A percentile compares a stretch with the other conserved stretches of the same genome.
Evolutionary conservation across 2,329 filamentous ascomycete genomes (phyloP).

Genomic region (Penicillium glabrum): DNA sequence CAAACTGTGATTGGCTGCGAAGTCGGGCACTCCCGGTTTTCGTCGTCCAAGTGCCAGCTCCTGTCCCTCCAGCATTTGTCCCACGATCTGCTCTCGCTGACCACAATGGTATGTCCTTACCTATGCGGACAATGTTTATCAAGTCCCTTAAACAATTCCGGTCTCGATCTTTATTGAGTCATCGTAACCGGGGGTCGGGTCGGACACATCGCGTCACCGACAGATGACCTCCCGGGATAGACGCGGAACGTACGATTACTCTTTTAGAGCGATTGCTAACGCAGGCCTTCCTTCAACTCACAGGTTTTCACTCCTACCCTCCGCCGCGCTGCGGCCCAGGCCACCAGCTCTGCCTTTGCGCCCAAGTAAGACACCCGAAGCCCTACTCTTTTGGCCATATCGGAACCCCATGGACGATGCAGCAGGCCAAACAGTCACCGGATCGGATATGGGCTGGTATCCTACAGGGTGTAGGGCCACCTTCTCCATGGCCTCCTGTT

Average conservation of each 20-base stretch:
- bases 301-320: constrained; percentile 36
- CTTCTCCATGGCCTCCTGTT: not conserved
- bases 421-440: not conserved
- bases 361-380: constrained; percentile 51
- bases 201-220: constrained; percentile 4
- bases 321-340: constrained; percentile 42
- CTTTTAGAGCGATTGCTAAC: constrained; percentile 20
- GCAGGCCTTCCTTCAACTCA: constrained; percentile 1
- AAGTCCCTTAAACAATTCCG: not conserved
- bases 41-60: constrained; percentile 28
- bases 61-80: constrained; percentile 27
- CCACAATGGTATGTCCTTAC: constrained; percentile 33
- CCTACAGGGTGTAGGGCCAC: not conserved
- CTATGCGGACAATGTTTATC: not conserved
- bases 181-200: not conserved
- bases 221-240: constrained; percentile 13
- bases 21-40: constrained; percentile 37
- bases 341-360: constrained; percentile 58
- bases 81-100: constrained; percentile 24
- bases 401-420: not conserved
- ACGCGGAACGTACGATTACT: constrained; percentile 1
- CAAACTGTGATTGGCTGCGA: constrained; percentile 1
- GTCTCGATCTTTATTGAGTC: not conserved
- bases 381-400: not conserved
- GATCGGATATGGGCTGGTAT: not conserved